Base-by-base conservation (phyloP, 139 green algal genomes). In the Astrephomene gubernaculifera region DNA sequence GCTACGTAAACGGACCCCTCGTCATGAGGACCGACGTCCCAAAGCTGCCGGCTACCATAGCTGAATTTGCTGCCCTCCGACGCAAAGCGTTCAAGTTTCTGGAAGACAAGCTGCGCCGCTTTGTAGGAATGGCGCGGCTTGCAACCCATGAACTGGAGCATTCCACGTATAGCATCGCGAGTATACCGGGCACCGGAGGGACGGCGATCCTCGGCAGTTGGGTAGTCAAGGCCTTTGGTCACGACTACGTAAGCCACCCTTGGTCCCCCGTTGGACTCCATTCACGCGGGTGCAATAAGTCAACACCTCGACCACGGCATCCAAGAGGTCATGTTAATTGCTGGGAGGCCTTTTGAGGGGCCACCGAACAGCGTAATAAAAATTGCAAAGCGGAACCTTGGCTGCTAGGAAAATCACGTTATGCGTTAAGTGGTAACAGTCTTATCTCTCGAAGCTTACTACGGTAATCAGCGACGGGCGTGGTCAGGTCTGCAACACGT, bases 71-170 rank as follows among this genome's bases (percentile, higher is more conserved):
- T 52, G 22, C 63, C 65, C 35, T 78, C 79, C 7, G 79, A 44
- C 8, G 78, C 63, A 21, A 86, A 69, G 12, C 25, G 12, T 22
- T 86, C 79, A 2, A 86, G 65, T 25, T 86, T 86, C 35, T 78
- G 65, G 33, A 87, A 90, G 5, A 87, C 38, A 35, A 85, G 43
- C 24, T 79, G 44, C 0, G 65, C 65, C 0, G 74, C 80, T 84
- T 96, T 96, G 83, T 95, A 73, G 10, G 94, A 94, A 19, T 93
- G 86, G 2, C 94, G 87, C 1, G 93, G 91, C 73, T 98, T 98
- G 87, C 90, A 95, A 10, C 96, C 96, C 85, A 96, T 93, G 27
- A 94, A 81, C 79, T 94, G 93, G 43, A 98, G 88, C n/a, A 93
- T 89, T 27, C 74, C 89, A 2, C 89, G 90, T 35, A 98, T 79